Percentiles rank a stretch among this genome's conserved stretches.
These are phyloP conservation scores for Amanita inopinata DNA, from an alignment of 768 basidiomycete species.

Conservation along the genomic window DNA sequence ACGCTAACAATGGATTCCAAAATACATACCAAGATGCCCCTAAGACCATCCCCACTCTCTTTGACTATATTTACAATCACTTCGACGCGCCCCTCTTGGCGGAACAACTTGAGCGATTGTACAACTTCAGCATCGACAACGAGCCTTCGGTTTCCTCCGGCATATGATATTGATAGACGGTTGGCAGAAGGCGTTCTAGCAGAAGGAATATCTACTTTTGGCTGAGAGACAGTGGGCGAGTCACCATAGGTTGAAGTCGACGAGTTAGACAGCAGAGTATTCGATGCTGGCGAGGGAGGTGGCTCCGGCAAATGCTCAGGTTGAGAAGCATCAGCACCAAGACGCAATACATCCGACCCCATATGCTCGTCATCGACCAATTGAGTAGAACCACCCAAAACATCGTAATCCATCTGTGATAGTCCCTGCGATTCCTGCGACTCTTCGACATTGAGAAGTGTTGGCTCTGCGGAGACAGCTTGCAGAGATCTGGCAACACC, in stretches of 20 bases:
- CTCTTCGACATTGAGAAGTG: slow-evolving; percentile 36
- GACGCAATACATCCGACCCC: slow-evolving; percentile 10
- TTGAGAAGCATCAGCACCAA: slow-evolving; percentile 14
- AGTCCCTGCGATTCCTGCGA: slow-evolving; percentile 14
- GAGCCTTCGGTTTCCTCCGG: slow-evolving; percentile 76
- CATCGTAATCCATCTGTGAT: slow-evolving; percentile 6
- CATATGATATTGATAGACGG: slow-evolving; percentile 91
- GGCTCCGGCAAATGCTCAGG: slow-evolving; percentile 49
- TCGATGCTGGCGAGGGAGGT: slow-evolving; percentile 46
- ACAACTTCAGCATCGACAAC: slow-evolving; percentile 87
- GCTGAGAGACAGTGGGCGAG: slow-evolving; percentile 23
- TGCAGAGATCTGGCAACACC: slow-evolving; percentile 26
- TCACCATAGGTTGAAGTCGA: slow-evolving; percentile 41
- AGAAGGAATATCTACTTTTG: slow-evolving; percentile 27
- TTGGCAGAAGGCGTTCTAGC: slow-evolving; percentile 61
- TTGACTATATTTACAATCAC: slow-evolving; percentile 54
- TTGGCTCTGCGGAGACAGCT: slow-evolving; percentile 40
- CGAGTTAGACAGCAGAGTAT: slow-evolving; percentile 32
- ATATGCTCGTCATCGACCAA: slow-evolving; percentile 12
- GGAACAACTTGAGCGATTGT: slow-evolving; percentile 67
- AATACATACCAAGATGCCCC: slow-evolving; percentile 67
- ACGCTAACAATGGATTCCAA: slow-evolving; percentile 4
- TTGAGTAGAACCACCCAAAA: slow-evolving; percentile 6
- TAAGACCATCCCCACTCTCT: slow-evolving; percentile 45
- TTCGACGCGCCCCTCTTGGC: slow-evolving; percentile 81